phyloP scores from a whole-genome alignment of 2,329 filamentous ascomycete genomes.

The Ampelomyces quisqualis region DNA sequence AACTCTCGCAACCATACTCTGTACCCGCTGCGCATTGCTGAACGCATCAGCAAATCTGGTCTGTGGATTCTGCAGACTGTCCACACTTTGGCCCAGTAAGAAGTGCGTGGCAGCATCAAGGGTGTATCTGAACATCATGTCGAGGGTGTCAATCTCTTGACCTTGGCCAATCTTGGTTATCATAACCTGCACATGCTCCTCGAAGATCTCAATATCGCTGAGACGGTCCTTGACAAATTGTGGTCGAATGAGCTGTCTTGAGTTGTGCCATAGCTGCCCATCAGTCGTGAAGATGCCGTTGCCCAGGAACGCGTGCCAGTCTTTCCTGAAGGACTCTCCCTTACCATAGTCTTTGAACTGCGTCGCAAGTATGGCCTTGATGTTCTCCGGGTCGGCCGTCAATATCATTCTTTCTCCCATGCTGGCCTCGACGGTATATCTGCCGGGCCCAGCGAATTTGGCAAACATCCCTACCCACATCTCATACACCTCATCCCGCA shows the following conservation, averaged over 20 bases:
- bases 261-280: slow-evolving; percentile 73
- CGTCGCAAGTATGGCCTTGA: slow-evolving; percentile 85
- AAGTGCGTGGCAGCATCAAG: slow-evolving; percentile 87
- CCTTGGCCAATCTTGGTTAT: slow-evolving; percentile 60
- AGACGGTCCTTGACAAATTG: slow-evolving; percentile 86
- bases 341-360: slow-evolving; percentile 87
- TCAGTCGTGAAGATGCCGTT: slow-evolving; percentile 73
- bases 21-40: slow-evolving; percentile 72
- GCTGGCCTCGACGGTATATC: slow-evolving; percentile 62
- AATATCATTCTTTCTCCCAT: slow-evolving; percentile 65
- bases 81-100: slow-evolving; percentile 74
- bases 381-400: slow-evolving; percentile 83
- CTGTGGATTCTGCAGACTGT: slow-evolving; percentile 57
- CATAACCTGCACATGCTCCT: slow-evolving; percentile 73
- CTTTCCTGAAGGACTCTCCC: slow-evolving; percentile 69
- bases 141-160: slow-evolving; percentile 67
- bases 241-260: slow-evolving; percentile 77
- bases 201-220: slow-evolving; percentile 78
- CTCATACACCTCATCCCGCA: slow-evolving; percentile 59
- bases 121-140: slow-evolving; percentile 75
- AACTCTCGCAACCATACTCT: slow-evolving; percentile 65
- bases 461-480: slow-evolving; percentile 61
- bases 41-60: slow-evolving; percentile 80
- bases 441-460: slow-evolving; percentile 36
- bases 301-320: slow-evolving; percentile 75